phyloP scores from a whole-genome alignment of 345 rosid species.

The Salix koriyanagi region DNA sequence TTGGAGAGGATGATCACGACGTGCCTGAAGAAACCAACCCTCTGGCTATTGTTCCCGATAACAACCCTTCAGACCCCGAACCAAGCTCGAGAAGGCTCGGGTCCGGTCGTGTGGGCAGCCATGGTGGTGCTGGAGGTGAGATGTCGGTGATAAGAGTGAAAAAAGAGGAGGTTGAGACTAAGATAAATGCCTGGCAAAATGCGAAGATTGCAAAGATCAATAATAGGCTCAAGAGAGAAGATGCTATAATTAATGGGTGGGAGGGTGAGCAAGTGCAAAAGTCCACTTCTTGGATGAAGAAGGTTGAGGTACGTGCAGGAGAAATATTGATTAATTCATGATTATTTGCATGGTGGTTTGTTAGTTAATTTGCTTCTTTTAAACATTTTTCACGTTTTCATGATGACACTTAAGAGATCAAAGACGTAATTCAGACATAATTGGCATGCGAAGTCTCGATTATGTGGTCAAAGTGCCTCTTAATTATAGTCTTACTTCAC shows the following conservation, averaged over 20 bases:
- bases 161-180: conserved; percentile 85
- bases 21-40: conserved; percentile 65
- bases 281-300: conserved; percentile 84
- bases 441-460: not conserved
- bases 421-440: not conserved
- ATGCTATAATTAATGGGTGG: conserved; percentile 89
- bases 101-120: conserved; percentile 6
- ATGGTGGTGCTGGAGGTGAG: conserved; percentile 23
- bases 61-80: conserved; percentile 27
- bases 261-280: conserved; percentile 75
- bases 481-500: not conserved
- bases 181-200: conserved; percentile 95
- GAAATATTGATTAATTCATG: not conserved
- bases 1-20: conserved; percentile 50
- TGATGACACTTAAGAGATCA: not conserved
- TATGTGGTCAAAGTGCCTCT: not conserved
- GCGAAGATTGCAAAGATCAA: conserved; percentile 81
- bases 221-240: conserved; percentile 90
- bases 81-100: conserved; percentile 20
- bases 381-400: not conserved
- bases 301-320: conserved; percentile 60
- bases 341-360: not conserved
- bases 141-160: conserved; percentile 75
- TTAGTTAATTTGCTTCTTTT: not conserved
- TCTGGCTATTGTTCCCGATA: conserved; percentile 77